A percentile compares a stretch with the other conserved stretches of the same genome.
phyloP scores from a whole-genome alignment of 1,284 basidiomycete genomes.

The Ustilago crameri region DNA sequence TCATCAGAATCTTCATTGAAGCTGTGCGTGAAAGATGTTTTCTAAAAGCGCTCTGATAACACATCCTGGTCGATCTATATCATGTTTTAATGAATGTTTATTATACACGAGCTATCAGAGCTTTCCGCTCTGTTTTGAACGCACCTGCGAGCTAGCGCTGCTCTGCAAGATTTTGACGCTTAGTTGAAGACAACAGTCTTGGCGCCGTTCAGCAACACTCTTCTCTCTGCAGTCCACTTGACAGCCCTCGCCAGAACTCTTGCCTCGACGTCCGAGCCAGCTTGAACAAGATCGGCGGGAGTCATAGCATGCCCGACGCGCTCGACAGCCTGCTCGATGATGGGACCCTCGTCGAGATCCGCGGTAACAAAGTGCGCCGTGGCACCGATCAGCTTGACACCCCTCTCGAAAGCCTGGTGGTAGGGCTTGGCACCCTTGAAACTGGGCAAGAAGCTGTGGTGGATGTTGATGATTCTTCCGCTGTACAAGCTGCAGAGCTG shows the following conservation, averaged over 20 bases:
- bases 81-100: no score
- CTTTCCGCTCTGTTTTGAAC: no score
- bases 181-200: slow-evolving; percentile 66
- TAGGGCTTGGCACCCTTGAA: slow-evolving; percentile 67
- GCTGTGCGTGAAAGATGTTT: no score
- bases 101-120: no score
- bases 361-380: slow-evolving; percentile 65
- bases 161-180: background rate
- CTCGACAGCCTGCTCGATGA: slow-evolving; percentile 66
- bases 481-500: slow-evolving; percentile 56
- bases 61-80: no score
- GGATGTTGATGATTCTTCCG: slow-evolving; percentile 66
- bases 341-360: slow-evolving; percentile 66
- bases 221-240: slow-evolving; percentile 62
- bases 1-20: no score
- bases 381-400: slow-evolving; percentile 66
- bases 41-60: no score
- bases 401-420: slow-evolving; percentile 64
- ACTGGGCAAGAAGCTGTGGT: slow-evolving; percentile 66
- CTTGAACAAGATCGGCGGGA: slow-evolving; percentile 56
- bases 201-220: slow-evolving; percentile 62
- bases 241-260: slow-evolving; percentile 63
- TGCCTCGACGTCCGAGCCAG: slow-evolving; percentile 62
- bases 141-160: no score
- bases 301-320: slow-evolving; percentile 60